phyloP scores from a whole-genome alignment of 192 early-diverging fungal species.

The Podila minutissima region DNA sequence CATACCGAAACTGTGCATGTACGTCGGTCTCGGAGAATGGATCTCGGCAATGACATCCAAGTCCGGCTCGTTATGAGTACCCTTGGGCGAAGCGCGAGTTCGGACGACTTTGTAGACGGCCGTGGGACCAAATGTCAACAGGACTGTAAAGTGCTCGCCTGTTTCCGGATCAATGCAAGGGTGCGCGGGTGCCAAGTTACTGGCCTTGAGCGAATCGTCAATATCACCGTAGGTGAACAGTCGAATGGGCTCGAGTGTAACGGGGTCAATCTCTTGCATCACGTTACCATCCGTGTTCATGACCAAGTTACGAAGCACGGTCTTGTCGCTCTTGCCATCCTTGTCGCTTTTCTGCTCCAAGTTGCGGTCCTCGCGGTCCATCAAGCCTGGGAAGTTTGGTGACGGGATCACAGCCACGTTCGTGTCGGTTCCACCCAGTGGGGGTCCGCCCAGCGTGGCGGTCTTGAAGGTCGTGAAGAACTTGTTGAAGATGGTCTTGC shows the following conservation, averaged over 20 bases:
- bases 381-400: conserved; percentile 23
- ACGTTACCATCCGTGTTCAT: conserved; percentile 56
- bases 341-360: background rate
- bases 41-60: conserved; percentile 50
- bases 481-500: conserved; percentile 52
- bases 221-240: conserved; percentile 43
- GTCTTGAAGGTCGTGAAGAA: conserved; percentile 53
- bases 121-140: conserved; percentile 48
- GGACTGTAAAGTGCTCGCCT: conserved; percentile 44
- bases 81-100: conserved; percentile 26
- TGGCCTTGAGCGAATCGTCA: conserved; percentile 30
- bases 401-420: conserved; percentile 22
- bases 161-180: conserved; percentile 51
- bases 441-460: conserved; percentile 19
- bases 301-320: conserved; percentile 28
- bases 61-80: conserved; percentile 24
- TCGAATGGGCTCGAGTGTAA: conserved; percentile 49
- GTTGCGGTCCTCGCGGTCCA: background rate
- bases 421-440: conserved; percentile 20
- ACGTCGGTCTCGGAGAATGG: conserved; percentile 44
- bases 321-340: background rate
- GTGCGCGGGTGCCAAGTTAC: conserved; percentile 52
- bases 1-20: conserved; percentile 65
- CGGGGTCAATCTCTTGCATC: conserved; percentile 52
- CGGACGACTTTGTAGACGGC: conserved; percentile 44